Evolutionary conservation across 768 basidiomycete species (phyloP).

Genomic region (Leccinellum albellum): DNA sequence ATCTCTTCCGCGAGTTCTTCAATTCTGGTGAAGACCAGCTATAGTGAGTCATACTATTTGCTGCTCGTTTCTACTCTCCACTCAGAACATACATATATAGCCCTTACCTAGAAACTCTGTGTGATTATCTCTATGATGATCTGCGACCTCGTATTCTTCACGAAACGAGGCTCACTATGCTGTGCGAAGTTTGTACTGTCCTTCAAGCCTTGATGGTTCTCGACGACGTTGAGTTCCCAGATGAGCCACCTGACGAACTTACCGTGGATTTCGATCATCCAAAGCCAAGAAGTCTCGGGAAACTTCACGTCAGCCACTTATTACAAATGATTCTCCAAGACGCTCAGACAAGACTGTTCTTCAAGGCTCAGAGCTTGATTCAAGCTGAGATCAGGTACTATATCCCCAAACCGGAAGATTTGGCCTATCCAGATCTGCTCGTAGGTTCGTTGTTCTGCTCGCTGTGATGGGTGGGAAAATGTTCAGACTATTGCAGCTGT

Average conservation of each 20-base stretch:
- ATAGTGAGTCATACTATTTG: constrained; percentile 47
- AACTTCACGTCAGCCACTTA: constrained; percentile 75
- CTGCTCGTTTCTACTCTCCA: constrained; percentile 5
- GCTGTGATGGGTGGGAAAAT: neutral
- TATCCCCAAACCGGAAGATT: constrained; percentile 69
- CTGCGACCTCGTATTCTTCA: constrained; percentile 94
- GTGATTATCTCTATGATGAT: constrained; percentile 93
- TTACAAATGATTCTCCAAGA: constrained; percentile 91
- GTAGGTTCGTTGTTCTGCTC: constrained; percentile 44
- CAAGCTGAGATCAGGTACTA: constrained; percentile 87
- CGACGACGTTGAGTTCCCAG: constrained; percentile 51
- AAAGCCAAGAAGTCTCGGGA: constrained; percentile 42
- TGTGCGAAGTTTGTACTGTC: constrained; percentile 96
- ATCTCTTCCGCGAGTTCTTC: constrained; percentile 83
- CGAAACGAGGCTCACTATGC: constrained; percentile 78
- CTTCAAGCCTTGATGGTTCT: constrained; percentile 95
- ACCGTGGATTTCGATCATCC: constrained; percentile 38
- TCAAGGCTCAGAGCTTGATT: constrained; percentile 91
- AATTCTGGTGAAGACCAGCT: constrained; percentile 73
- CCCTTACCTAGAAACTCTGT: constrained; percentile 84
- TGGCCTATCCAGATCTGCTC: constrained; percentile 84
- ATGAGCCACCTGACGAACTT: constrained; percentile 31
- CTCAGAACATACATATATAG: constrained; percentile 37
- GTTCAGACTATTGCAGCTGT: constrained; percentile 36
- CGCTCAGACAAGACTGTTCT: constrained; percentile 92